phyloP scores from a whole-genome alignment of 306 rosid genomes.

The Castanospermum australe region DNA sequence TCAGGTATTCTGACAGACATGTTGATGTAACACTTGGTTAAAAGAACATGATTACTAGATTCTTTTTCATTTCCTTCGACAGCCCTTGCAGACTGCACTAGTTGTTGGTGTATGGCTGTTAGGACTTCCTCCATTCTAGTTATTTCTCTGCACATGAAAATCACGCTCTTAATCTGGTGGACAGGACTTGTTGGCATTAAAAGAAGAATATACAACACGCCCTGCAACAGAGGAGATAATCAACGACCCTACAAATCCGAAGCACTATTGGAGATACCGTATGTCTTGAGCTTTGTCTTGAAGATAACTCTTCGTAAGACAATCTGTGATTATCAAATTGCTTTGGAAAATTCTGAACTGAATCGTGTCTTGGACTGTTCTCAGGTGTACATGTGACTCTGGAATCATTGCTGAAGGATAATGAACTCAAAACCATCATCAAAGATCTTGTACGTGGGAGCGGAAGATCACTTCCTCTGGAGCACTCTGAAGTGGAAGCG shows the following conservation, averaged over 20 bases:
- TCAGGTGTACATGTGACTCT: constrained; percentile 85
- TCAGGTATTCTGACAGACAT: constrained; percentile 60
- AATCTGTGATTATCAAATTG: not conserved
- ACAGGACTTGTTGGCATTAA: constrained; percentile 86
- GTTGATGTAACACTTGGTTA: not conserved
- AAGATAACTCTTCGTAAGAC: not conserved
- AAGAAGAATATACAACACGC: constrained; percentile 77
- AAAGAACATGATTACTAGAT: not conserved
- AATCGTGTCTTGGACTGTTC: constrained; percentile 11
- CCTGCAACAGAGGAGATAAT: constrained; percentile 91
- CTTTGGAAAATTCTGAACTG: not conserved
- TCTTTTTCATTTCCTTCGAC: not conserved
- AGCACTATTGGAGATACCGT: constrained; percentile 99
- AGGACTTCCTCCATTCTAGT: not conserved
- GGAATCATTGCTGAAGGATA: constrained; percentile 76
- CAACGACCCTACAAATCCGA: constrained; percentile 95
- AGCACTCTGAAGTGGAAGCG: constrained; percentile 30
- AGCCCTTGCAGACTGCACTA: not conserved
- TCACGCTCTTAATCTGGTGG: constrained; percentile 12
- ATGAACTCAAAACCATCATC: constrained; percentile 55
- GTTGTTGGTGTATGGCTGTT: not conserved
- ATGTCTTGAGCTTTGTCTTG: constrained; percentile 30
- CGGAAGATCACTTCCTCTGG: constrained; percentile 73
- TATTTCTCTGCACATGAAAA: constrained; percentile 7
- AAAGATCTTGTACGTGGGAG: constrained; percentile 62